phyloP scores from a whole-genome alignment of 306 rosid genomes.

The Calophaca sinica region DNA sequence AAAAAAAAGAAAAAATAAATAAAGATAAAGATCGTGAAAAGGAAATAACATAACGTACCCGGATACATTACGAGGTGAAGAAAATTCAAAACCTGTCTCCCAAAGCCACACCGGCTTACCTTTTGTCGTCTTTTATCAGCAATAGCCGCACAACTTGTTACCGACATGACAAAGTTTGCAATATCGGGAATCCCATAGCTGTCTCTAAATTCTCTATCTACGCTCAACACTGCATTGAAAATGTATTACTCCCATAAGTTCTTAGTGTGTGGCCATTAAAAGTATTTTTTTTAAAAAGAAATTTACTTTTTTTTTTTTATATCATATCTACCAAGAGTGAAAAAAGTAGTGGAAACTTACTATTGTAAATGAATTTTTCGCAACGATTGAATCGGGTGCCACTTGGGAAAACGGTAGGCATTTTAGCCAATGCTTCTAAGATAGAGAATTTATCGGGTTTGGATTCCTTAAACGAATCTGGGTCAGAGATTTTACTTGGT shows the following conservation, averaged over 20 bases:
- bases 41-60: neutral
- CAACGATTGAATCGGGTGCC: neutral
- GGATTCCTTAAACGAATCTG: too few species aligned
- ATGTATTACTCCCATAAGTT: neutral
- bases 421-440: neutral
- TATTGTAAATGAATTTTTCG: neutral
- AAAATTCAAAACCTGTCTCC: too few species aligned
- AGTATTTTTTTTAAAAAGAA: too few species aligned
- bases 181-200: neutral
- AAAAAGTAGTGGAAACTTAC: neutral
- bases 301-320: too few species aligned
- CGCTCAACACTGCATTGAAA: neutral
- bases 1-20: too few species aligned
- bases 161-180: neutral
- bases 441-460: neutral
- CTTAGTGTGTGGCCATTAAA: too few species aligned
- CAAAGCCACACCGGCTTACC: too few species aligned
- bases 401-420: slow-evolving; percentile 32
- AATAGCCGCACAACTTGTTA: too few species aligned
- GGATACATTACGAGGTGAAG: neutral
- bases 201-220: neutral
- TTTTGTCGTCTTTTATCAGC: neutral
- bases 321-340: too few species aligned
- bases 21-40: too few species aligned
- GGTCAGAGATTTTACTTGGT: neutral